These are phyloP conservation scores for Graphium sp. DNA, from an alignment of 2,329 filamentous ascomycete genomes.

Conservation along the genomic window DNA sequence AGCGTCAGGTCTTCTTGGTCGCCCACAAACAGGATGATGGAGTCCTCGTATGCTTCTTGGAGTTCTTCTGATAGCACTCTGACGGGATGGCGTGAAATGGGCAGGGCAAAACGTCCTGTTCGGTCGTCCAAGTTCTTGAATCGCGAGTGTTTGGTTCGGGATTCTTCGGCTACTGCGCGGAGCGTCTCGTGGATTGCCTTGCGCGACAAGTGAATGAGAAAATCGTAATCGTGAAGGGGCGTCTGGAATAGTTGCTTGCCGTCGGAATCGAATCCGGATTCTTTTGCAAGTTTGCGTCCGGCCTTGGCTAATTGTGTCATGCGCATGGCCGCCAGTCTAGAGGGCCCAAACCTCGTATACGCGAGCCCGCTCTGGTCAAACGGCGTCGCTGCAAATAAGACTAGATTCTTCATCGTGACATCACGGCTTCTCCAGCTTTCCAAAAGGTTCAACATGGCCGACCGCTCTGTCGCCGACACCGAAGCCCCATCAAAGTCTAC, in stretches of 20 bases:
- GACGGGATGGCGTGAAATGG: conserved; percentile 42
- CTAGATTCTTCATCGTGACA: conserved; percentile 69
- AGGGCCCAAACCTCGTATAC: conserved; percentile 57
- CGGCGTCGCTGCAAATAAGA: conserved; percentile 67
- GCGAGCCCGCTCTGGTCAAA: conserved; percentile 62
- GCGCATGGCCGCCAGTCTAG: conserved; percentile 68
- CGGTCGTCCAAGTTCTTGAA: conserved; percentile 71
- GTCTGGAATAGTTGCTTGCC: conserved; percentile 52
- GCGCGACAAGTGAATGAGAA: conserved; percentile 56
- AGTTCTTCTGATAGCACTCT: conserved; percentile 52
- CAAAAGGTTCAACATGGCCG: conserved; percentile 52
- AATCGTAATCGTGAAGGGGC: conserved; percentile 64
- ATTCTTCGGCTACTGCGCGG: conserved; percentile 18
- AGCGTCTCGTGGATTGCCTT: conserved; percentile 27
- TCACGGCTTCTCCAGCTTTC: conserved; percentile 79
- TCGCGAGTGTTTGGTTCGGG: conserved; percentile 23
- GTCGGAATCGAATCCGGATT: conserved; percentile 34
- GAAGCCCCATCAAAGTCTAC: conserved; percentile 41
- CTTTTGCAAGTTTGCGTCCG: conserved; percentile 44
- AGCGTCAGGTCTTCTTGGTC: conserved; percentile 35
- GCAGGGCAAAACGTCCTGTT: conserved; percentile 22
- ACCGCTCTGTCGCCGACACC: conserved; percentile 35
- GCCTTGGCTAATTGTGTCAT: conserved; percentile 71
- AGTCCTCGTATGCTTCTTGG: conserved; percentile 45
- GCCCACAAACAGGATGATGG: conserved; percentile 68